These are phyloP conservation scores for Metschnikowia lachancei DNA, from an alignment of 805 yeast genomes.

Conservation along the genomic window DNA sequence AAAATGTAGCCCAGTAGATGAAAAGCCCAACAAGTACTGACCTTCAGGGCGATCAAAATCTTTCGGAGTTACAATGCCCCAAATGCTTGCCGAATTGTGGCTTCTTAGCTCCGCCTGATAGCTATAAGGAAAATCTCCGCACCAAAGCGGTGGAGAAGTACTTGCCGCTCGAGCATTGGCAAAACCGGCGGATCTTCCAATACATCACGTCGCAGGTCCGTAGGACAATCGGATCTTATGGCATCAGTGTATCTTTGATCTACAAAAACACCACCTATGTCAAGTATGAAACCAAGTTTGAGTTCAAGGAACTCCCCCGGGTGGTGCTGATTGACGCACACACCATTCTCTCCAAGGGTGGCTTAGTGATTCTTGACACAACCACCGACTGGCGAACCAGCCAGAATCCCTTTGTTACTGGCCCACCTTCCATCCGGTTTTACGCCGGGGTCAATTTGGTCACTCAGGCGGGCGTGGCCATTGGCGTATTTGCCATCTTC, in stretches of 20 bases:
- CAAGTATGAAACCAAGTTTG: constrained; percentile 48
- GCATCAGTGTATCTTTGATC: constrained; percentile 60
- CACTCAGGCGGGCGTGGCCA: constrained; percentile 36
- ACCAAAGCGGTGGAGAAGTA: constrained; percentile 43
- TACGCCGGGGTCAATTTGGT: constrained; percentile 65
- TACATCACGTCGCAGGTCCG: constrained; percentile 37
- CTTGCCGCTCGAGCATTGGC: constrained; percentile 49
- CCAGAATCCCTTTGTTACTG: constrained; percentile 61
- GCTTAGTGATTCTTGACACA: constrained; percentile 58
- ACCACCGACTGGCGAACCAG: constrained; percentile 67
- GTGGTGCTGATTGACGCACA: constrained; percentile 65
- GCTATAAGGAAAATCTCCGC: constrained; percentile 49
- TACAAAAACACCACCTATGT: constrained; percentile 47
- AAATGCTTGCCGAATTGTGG: constrained; percentile 45
- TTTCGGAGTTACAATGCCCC: constrained; percentile 56
- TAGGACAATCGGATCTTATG: constrained; percentile 44
- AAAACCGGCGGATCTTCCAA: constrained; percentile 38
- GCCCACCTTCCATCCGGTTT: constrained; percentile 56
- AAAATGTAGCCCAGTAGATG: too few species aligned
- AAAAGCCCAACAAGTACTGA: constrained; percentile 14
- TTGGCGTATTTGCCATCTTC: constrained; percentile 61
- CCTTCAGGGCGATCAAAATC: constrained; percentile 50
- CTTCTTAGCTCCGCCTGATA: constrained; percentile 59
- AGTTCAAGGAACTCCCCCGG: constrained; percentile 51
- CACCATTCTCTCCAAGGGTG: constrained; percentile 56